Conservation (phyloP, 2,329 filamentous ascomycete species). For the Colletotrichum melonis region DNA sequence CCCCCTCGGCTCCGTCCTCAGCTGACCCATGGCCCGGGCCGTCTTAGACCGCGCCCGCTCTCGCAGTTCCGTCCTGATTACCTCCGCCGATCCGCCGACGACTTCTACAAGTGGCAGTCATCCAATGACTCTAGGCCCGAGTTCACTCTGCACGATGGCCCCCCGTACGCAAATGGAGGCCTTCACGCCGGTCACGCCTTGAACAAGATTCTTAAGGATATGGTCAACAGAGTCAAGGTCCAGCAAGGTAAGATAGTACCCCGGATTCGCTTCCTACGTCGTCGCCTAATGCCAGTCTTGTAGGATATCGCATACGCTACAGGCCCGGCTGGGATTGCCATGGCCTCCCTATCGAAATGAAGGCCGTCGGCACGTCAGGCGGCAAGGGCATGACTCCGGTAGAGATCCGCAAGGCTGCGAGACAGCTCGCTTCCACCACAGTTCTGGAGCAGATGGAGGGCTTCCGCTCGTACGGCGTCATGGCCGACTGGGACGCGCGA, state of each 20-base stretch:
- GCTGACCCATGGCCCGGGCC: slow-evolving; percentile 22
- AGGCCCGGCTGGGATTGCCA: slow-evolving; percentile 98
- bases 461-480: slow-evolving; percentile 80
- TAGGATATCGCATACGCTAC: slow-evolving; percentile 78
- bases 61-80: slow-evolving; percentile 65
- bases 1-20: slow-evolving; percentile 38
- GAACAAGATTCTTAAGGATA: slow-evolving; percentile 97
- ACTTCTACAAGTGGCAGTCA: slow-evolving; percentile 90
- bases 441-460: slow-evolving; percentile 78
- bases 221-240: slow-evolving; percentile 85
- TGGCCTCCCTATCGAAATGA: slow-evolving; percentile 95
- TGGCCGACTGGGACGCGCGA: slow-evolving; percentile 81
- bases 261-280: neutral
- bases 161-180: slow-evolving; percentile 93
- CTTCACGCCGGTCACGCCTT: slow-evolving; percentile 94
- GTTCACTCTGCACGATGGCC: slow-evolving; percentile 93
- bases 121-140: slow-evolving; percentile 64
- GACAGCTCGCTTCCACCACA: slow-evolving; percentile 74
- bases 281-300: neutral
- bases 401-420: slow-evolving; percentile 73
- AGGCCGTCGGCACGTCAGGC: slow-evolving; percentile 76
- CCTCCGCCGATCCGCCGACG: slow-evolving; percentile 83
- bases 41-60: slow-evolving; percentile 61
- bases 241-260: slow-evolving; percentile 65
- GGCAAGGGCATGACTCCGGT: slow-evolving; percentile 60